Conservation (phyloP, 805 yeast species). For the Nakazawaea ambrosiae region DNA sequence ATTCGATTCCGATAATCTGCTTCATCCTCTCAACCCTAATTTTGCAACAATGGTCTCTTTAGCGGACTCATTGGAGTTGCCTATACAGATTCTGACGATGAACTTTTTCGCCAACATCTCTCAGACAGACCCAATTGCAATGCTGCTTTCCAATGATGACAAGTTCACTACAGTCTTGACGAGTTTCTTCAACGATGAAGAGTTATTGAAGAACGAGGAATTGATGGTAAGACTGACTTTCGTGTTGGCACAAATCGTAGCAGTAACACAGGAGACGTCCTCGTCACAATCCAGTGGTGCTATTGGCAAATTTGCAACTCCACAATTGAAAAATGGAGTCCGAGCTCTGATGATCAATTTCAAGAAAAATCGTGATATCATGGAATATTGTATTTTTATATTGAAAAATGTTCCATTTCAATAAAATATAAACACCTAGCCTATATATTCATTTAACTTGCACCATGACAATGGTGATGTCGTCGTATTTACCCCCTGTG, state of each 20-base stretch:
- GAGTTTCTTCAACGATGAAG: neutral
- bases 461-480: conserved; percentile 76
- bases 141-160: conserved; percentile 14
- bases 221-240: conserved; percentile 18
- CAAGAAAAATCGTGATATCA: too few species aligned
- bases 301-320: neutral
- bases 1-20: conserved; percentile 34
- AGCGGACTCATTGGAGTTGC: conserved; percentile 28
- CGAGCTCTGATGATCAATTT: too few species aligned
- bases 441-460: conserved; percentile 41
- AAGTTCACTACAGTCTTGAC: conserved; percentile 13
- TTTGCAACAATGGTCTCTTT: conserved; percentile 35
- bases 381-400: too few species aligned
- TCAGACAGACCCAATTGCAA: conserved; percentile 19
- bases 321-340: too few species aligned
- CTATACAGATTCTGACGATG: conserved; percentile 29
- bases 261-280: too few species aligned
- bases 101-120: conserved; percentile 24
- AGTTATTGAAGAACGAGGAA: conserved; percentile 10
- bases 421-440: too few species aligned
- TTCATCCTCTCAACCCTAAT: conserved; percentile 27
- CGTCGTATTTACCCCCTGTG: conserved; percentile 94
- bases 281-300: neutral
- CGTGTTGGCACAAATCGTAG: conserved; percentile 13
- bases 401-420: too few species aligned